Evolutionary conservation across 1,284 basidiomycete species (phyloP), one percentile per base, ranked within the genome.

Genomic region (Trametes hirsuta): DNA sequence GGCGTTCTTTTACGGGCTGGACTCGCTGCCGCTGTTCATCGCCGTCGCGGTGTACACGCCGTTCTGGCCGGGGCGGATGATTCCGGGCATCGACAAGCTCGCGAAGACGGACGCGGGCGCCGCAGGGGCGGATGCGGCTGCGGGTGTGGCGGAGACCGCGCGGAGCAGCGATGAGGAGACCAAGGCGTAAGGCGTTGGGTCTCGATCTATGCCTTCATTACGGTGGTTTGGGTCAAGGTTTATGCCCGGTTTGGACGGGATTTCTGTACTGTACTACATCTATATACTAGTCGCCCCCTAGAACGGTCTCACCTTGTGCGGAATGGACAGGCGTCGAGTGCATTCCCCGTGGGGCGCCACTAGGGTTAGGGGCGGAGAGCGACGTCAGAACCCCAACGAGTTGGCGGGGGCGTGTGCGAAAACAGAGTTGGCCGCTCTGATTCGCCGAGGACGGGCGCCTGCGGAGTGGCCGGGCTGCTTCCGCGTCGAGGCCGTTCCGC

Each of bases 21-120:
- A 91, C 70, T 87, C 87, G 1, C 76, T 87, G 10, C 86, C 86
- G 14, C 77, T 90, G 6, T 80, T 86, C 59, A 70, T 90, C 49
- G 86, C 88, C 42, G 81, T 87, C 58, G 72, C 73, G 2, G 71
- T 82, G 9, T 87, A 85, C 64, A 73, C 81, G 34, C 76, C 80
- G 2, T 86, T 85, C 74, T 87, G 86, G 85, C 86, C 84, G 2
- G 84, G 81, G 11, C 72, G 82, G 59, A 85, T 84, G 70, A 84
- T 87, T 25, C 65, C 69, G 6, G 47, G 50, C 14, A 55, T 65
- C 47, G 65, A 63, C 51, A 46, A 53, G 48, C 58, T 62, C 6
- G 56, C 46, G 34, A 30, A 30, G 30, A 30, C 30, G 30, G 30
- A 8, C 30, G 30, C 30, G 30, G 30, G 30, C 30, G 30, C 30